These are phyloP conservation scores for Hypoxylon fuscum DNA, from an alignment of 495 filamentous ascomycete species.

Conservation along the genomic window DNA sequence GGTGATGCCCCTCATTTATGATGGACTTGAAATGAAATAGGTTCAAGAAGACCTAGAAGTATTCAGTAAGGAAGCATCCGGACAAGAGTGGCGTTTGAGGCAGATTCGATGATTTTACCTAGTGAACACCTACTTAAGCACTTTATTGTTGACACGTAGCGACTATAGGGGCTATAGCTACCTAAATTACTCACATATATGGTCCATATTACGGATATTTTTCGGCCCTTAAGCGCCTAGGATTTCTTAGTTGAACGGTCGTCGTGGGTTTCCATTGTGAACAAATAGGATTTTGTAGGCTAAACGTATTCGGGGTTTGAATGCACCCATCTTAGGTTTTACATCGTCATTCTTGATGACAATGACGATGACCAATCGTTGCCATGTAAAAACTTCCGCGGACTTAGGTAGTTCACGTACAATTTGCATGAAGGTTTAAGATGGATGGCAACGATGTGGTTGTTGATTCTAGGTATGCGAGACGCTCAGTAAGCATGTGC, in stretches of 20 bases:
- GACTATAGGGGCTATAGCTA: background rate
- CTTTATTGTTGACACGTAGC: conserved; percentile 1
- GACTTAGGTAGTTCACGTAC: background rate
- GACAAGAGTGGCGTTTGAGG: conserved; percentile 27
- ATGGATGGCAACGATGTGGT: background rate
- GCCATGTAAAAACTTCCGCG: background rate
- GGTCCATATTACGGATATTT: conserved; percentile 24
- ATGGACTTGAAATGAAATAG: conserved; percentile 6
- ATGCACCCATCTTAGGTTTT: conserved; percentile 24
- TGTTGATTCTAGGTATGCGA: background rate
- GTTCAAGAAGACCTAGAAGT: conserved; percentile 3
- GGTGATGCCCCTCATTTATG: conserved; percentile 17
- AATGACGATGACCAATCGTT: background rate
- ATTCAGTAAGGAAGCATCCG: conserved; percentile 13
- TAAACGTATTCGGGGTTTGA: conserved; percentile 30
- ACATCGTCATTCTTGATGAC: background rate
- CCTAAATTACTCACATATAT: conserved; percentile 10
- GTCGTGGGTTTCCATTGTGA: background rate
- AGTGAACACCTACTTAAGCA: conserved; percentile 11
- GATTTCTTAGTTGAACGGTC: background rate
- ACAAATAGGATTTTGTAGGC: conserved; percentile 3
- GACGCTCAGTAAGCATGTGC: background rate
- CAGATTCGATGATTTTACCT: conserved; percentile 29
- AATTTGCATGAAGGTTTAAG: background rate
- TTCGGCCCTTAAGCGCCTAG: conserved; percentile 12